A percentile compares a stretch with the other conserved stretches of the same genome.
phyloP scores from a whole-genome alignment of 805 yeast genomes.

The Metschnikowia orientalis region DNA sequence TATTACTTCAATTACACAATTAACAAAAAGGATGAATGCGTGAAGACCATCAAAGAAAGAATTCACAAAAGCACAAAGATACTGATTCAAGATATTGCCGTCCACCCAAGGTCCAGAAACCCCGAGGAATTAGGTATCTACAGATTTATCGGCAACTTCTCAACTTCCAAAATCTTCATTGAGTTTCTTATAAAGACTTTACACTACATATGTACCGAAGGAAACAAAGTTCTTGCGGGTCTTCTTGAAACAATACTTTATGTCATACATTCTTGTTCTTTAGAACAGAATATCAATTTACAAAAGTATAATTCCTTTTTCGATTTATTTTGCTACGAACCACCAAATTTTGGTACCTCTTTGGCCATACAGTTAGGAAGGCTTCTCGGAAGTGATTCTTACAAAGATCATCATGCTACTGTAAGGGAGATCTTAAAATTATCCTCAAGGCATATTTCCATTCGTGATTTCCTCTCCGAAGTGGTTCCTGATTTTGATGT shows the following conservation, averaged over 20 bases:
- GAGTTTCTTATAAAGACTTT: conserved; percentile 50
- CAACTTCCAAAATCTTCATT: conserved; percentile 50
- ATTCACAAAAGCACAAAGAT: conserved; percentile 36
- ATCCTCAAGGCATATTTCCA: conserved; percentile 21
- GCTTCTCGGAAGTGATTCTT: conserved; percentile 40
- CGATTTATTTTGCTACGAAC: conserved; percentile 9
- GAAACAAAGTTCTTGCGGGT: conserved; percentile 47
- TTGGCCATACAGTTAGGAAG: conserved; percentile 35
- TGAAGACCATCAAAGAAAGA: conserved; percentile 52
- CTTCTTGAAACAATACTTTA: conserved; percentile 59
- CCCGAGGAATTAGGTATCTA: conserved; percentile 35
- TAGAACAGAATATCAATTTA: conserved; percentile 28
- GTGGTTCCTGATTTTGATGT: conserved; percentile 24
- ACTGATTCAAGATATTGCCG: conserved; percentile 45
- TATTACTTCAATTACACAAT: conserved; percentile 74
- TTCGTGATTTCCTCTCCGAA: conserved; percentile 18
- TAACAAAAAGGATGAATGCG: conserved; percentile 81
- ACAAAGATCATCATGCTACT: conserved; percentile 45
- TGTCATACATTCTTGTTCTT: conserved; percentile 56
- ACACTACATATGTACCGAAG: conserved; percentile 31
- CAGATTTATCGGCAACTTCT: conserved; percentile 44
- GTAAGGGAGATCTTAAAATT: conserved; percentile 51
- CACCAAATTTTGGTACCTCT: conserved; percentile 24
- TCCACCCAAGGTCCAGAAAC: conserved; percentile 49
- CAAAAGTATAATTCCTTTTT: conserved; percentile 30